These are phyloP conservation scores for Paraphaeosphaeria minitans DNA, from an alignment of 2,329 filamentous ascomycete species.

Conservation along the genomic window DNA sequence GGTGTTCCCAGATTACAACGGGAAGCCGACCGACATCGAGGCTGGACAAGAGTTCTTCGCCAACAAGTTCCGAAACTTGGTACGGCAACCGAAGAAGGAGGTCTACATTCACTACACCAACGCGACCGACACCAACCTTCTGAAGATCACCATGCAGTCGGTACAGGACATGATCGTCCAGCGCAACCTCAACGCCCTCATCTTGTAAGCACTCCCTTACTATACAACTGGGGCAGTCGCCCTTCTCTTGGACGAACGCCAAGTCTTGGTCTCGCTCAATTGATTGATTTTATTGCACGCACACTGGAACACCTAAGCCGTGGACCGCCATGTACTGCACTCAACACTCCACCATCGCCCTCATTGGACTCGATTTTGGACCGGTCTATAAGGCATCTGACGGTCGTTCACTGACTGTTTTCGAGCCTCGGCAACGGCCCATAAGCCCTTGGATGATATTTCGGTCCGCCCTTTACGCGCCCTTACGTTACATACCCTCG, in stretches of 20 bases:
- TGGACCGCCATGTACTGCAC: slow-evolving; percentile 5
- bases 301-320: slow-evolving; percentile 5
- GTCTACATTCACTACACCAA: slow-evolving; percentile 60
- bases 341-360: background rate
- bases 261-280: background rate
- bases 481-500: slow-evolving; percentile 36
- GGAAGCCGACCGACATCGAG: slow-evolving; percentile 52
- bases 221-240: slow-evolving; percentile 17
- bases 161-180: slow-evolving; percentile 62
- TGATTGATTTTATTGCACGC: background rate
- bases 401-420: slow-evolving; percentile 4
- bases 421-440: background rate
- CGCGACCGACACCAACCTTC: slow-evolving; percentile 57
- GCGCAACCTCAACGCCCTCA: slow-evolving; percentile 57
- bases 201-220: slow-evolving; percentile 39
- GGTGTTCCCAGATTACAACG: slow-evolving; percentile 57
- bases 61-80: slow-evolving; percentile 57
- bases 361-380: background rate
- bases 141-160: slow-evolving; percentile 63
- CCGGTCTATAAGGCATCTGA: background rate
- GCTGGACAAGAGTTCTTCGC: slow-evolving; percentile 57
- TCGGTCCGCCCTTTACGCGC: slow-evolving; percentile 5
- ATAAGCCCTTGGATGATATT: background rate
- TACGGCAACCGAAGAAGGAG: slow-evolving; percentile 57
- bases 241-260: background rate